Evolutionary conservation across 768 basidiomycete species (phyloP).

Genomic region (Mrakia hoshinonis): DNA sequence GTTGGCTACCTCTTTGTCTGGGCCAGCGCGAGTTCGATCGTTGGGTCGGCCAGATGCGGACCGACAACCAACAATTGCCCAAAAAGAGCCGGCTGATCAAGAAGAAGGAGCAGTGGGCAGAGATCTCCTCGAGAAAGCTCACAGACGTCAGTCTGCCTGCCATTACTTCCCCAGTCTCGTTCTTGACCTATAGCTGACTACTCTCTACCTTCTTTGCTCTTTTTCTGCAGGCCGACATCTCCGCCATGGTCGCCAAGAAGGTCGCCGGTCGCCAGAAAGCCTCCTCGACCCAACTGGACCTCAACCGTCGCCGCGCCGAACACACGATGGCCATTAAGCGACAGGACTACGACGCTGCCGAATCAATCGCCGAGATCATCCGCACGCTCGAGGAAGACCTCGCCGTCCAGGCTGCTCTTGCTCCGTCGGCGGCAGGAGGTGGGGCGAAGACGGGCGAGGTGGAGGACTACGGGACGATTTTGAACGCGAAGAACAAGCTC

Average conservation of each 20-base stretch:
- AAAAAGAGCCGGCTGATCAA: constrained; percentile 53
- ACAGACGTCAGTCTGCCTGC: constrained; percentile 58
- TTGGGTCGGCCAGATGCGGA: constrained; percentile 45
- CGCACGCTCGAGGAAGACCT: constrained; percentile 45
- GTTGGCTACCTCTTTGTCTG: neutral
- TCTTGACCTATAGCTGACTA: neutral
- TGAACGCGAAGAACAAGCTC: constrained; percentile 84
- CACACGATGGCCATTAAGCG: constrained; percentile 67
- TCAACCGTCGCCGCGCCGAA: constrained; percentile 57
- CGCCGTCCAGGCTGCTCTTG: constrained; percentile 28
- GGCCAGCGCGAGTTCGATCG: constrained; percentile 65
- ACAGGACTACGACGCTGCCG: constrained; percentile 58
- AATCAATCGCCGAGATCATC: constrained; percentile 56
- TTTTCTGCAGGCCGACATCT: constrained; percentile 61
- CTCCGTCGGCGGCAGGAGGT: constrained; percentile 24
- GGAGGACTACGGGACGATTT: constrained; percentile 57
- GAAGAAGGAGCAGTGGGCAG: constrained; percentile 57
- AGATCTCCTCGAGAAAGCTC: constrained; percentile 53
- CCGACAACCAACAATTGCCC: constrained; percentile 58
- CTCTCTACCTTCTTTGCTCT: neutral
- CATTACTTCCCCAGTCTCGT: neutral
- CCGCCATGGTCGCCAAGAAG: constrained; percentile 67
- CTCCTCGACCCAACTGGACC: constrained; percentile 37
- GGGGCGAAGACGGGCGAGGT: constrained; percentile 32
- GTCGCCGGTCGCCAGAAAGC: constrained; percentile 28